These are phyloP conservation scores for Canavalia ensiformis DNA, from an alignment of 306 rosid genomes.

Conservation along the genomic window DNA sequence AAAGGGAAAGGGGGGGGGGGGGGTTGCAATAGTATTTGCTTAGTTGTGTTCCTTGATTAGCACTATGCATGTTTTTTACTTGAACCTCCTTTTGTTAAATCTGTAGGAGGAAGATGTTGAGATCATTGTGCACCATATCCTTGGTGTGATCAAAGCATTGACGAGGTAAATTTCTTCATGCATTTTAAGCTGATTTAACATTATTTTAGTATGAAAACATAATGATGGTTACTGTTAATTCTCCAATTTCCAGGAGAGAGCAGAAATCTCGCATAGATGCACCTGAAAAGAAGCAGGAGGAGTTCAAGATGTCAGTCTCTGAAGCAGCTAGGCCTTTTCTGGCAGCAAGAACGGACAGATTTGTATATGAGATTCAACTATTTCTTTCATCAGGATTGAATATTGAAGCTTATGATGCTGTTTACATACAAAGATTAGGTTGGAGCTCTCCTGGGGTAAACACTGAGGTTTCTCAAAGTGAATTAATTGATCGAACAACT, in stretches of 20 bases:
- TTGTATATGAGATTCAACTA: slow-evolving; percentile 76
- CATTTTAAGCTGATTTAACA: slow-evolving; percentile 31
- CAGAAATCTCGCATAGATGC: slow-evolving; percentile 44
- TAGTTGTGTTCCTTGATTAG: slow-evolving; percentile 33
- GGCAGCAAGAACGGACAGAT: slow-evolving; percentile 69
- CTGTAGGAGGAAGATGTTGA: slow-evolving; percentile 89
- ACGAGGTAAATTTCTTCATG: slow-evolving; percentile 55
- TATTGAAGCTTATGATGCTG: slow-evolving; percentile 88
- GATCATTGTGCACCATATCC: slow-evolving; percentile 79
- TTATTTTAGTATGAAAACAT: slow-evolving; percentile 14
- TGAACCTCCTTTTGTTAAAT: slow-evolving; percentile 36
- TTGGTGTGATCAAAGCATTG: slow-evolving; percentile 62
- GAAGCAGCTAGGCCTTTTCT: slow-evolving; percentile 81
- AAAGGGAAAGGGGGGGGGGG: neutral
- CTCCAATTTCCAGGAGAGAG: slow-evolving; percentile 56
- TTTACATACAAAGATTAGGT: slow-evolving; percentile 79
- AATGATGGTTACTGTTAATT: slow-evolving; percentile 9
- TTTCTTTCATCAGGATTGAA: slow-evolving; percentile 92
- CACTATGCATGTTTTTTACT: slow-evolving; percentile 2
- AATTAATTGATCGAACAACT: slow-evolving; percentile 53
- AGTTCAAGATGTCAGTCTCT: slow-evolving; percentile 59
- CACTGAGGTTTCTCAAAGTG: slow-evolving; percentile 57
- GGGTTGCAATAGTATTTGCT: neutral
- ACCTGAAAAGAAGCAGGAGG: slow-evolving; percentile 64
- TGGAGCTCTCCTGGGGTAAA: slow-evolving; percentile 69